Conservation (phyloP, 345 rosid genomes). For the Arabis hirsuta region DNA sequence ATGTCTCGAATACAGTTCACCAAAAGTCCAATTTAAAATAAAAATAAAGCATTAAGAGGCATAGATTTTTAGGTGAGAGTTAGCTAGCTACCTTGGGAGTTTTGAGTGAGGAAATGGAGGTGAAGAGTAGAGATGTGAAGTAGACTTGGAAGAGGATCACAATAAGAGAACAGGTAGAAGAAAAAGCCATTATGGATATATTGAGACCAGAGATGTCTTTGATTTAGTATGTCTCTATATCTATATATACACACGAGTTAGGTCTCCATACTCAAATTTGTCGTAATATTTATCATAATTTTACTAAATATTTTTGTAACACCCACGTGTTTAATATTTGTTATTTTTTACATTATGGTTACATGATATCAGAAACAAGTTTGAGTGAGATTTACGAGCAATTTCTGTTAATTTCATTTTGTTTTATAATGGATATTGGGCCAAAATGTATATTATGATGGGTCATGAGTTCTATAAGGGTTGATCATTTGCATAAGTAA, state of each 20-base stretch:
- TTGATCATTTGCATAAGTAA: too few species aligned
- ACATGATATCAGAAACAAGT: too few species aligned
- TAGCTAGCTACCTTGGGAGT: slow-evolving; percentile 33
- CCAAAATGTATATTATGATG: too few species aligned
- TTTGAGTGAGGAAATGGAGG: slow-evolving; percentile 19
- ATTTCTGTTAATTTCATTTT: too few species aligned
- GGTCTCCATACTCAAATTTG: slow-evolving; percentile 10
- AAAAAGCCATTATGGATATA: not conserved
- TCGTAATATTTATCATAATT: not conserved
- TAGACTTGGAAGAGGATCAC: slow-evolving; percentile 5
- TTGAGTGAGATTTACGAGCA: too few species aligned
- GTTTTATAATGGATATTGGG: too few species aligned
- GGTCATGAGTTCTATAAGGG: too few species aligned
- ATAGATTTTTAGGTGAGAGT: not conserved
- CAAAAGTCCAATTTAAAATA: not conserved
- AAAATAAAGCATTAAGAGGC: not conserved
- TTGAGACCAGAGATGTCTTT: slow-evolving; percentile 6
- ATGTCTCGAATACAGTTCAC: not conserved
- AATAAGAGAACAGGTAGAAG: slow-evolving; percentile 16
- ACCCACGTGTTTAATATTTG: not conserved
- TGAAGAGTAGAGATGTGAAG: slow-evolving; percentile 25
- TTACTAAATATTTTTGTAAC: not conserved
- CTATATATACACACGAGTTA: not conserved
- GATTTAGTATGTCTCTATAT: slow-evolving; percentile 14
- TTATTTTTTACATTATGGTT: too few species aligned